A percentile compares a stretch with the other conserved stretches of the same genome.
These are phyloP conservation scores for Hypoxylon sp. DNA, from an alignment of 2,329 filamentous ascomycete genomes.

Conservation along the genomic window DNA sequence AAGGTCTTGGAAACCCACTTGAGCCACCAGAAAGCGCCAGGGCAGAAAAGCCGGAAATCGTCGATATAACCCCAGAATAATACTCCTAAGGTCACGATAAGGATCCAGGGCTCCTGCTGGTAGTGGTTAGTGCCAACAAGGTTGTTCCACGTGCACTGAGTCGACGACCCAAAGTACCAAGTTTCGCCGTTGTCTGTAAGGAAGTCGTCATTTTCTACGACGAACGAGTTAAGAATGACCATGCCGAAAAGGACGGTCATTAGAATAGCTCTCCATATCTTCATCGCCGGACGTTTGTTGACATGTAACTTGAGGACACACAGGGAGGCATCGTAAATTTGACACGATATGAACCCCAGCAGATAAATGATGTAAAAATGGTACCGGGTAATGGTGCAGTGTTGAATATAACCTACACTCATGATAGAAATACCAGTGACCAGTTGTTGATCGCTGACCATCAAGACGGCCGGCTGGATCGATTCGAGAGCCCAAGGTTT, in stretches of 20 bases:
- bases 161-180: background rate
- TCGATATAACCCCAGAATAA: background rate
- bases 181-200: background rate
- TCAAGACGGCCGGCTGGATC: conserved; percentile 23
- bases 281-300: background rate
- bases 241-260: background rate
- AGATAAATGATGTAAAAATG: conserved; percentile 4
- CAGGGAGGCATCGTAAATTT: conserved; percentile 16
- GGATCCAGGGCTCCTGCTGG: background rate
- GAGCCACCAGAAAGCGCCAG: background rate
- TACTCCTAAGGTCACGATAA: background rate
- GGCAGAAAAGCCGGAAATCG: background rate
- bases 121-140: background rate
- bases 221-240: background rate
- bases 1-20: background rate
- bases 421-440: conserved; percentile 26
- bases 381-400: conserved; percentile 35
- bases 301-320: background rate
- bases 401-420: conserved; percentile 33
- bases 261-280: background rate
- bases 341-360: conserved; percentile 9
- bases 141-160: background rate
- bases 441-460: conserved; percentile 34
- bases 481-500: conserved; percentile 14
- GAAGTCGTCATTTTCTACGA: background rate